Evolutionary conservation across 108 stramenopile genomes (phyloP).

Genomic region (Skeletonema menzelii): DNA sequence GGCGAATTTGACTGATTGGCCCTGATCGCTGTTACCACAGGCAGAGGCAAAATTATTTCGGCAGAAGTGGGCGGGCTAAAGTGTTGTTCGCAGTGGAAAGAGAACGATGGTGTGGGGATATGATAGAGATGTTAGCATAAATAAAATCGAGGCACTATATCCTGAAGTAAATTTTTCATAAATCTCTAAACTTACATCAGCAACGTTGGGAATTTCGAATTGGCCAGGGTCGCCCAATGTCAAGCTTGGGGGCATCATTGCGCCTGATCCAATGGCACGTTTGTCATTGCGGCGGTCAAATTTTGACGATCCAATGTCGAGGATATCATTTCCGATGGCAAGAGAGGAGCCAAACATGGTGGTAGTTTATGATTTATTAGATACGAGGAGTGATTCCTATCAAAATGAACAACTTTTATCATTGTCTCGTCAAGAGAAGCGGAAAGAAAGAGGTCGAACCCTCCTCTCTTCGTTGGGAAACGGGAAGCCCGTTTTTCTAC

Average conservation of each 20-base stretch:
- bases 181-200: slow-evolving; percentile 61
- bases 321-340: slow-evolving; percentile 55
- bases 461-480: too few species aligned
- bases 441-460: neutral
- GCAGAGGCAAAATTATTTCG: slow-evolving; percentile 88
- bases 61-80: slow-evolving; percentile 83
- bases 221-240: slow-evolving; percentile 27
- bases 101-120: neutral
- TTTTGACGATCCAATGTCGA: slow-evolving; percentile 83
- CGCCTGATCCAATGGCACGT: slow-evolving; percentile 45
- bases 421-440: neutral
- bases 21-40: slow-evolving; percentile 74
- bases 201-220: slow-evolving; percentile 78
- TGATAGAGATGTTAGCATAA: neutral
- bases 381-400: neutral
- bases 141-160: slow-evolving; percentile 2
- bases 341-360: slow-evolving; percentile 47
- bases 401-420: neutral
- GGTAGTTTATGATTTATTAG: neutral
- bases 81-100: slow-evolving; percentile 4
- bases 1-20: slow-evolving; percentile 88
- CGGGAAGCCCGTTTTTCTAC: neutral
- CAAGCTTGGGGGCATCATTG: slow-evolving; percentile 45
- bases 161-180: neutral
- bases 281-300: slow-evolving; percentile 33